A percentile compares a stretch with the other conserved stretches of the same genome.
Evolutionary conservation across 305 asterid genomes (phyloP).

Genomic region (Solanum hybrid): DNA sequence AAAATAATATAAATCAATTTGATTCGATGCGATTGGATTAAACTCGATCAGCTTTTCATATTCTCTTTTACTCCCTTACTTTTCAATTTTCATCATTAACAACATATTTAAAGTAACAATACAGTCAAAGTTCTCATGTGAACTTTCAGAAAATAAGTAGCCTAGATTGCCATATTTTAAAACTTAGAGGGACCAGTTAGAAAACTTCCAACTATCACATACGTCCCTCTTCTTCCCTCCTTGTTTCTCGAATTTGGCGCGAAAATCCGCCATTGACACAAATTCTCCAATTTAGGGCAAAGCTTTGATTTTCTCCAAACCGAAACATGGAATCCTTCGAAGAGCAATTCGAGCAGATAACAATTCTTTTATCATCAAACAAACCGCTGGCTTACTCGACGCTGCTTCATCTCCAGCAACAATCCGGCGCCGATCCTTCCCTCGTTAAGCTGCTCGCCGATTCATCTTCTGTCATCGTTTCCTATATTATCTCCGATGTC

Average conservation of each 20-base stretch:
- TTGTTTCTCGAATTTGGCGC: neutral
- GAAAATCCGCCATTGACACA: neutral
- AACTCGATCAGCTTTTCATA: too few relatives aligned
- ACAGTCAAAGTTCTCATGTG: neutral
- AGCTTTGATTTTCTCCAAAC: neutral
- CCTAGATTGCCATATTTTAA: neutral
- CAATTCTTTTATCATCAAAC: conserved; percentile 18
- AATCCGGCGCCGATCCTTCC: conserved; percentile 29
- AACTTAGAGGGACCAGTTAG: neutral
- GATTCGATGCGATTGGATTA: fast-evolving
- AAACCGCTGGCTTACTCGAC: conserved; percentile 41
- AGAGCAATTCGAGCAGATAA: conserved; percentile 42
- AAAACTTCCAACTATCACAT: neutral
- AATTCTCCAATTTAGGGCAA: neutral
- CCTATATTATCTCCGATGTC: conserved; percentile 28
- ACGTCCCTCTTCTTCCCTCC: neutral
- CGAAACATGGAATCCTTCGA: conserved; percentile 28
- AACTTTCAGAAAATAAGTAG: neutral
- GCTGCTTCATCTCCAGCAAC: conserved; percentile 45
- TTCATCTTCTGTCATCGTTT: conserved; percentile 31
- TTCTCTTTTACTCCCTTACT: too few relatives aligned
- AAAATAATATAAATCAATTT: too few relatives aligned
- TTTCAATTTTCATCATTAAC: too few relatives aligned
- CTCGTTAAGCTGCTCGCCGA: conserved; percentile 31
- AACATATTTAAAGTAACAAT: neutral